Base-by-base conservation (phyloP, 495 filamentous ascomycete genomes). In the Glonium stellatum region DNA sequence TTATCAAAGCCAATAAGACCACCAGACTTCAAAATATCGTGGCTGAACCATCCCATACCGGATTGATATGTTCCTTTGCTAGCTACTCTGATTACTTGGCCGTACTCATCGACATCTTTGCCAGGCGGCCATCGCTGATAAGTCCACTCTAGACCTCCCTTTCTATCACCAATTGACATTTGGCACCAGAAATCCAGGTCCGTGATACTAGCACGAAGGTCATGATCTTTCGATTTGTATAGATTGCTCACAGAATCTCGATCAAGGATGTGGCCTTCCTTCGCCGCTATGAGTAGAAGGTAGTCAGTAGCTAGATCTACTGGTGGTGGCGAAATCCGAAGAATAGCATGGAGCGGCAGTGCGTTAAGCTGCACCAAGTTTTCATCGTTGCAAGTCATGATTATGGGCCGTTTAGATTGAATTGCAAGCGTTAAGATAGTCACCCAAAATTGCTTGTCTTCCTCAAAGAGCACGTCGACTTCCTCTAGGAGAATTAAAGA, bases 131-230 rank as follows among this genome's bases (percentile, higher is more conserved):
- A 92, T 41, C 83, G 79, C 54, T 79, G 85, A 72, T 82, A 88
- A 58, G 93, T 86, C 95, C 95, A 99, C 54, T 93, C 89, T 23
- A 96, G 78, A 1, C 92, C 92, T 1, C 88, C 86, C 69, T 88
- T 88, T 13, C 82, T 78, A 66, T 95, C 92, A n/a, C 95, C 95
- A 25, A 97, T 82, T 0, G 83, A 91, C 72, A 97, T 90, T 72
- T 97, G 93, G 67, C 95, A 97, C 90, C 90, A 97, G 71, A 93
- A 95, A 62, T 95, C 84, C 11, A 99, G 77, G 52, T 99, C 90
- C 60, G 81, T 86, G n/a, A 97, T 83, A 0, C 85, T 84, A 27
- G 83, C 88, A 21, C 95, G 83, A 19, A 99, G 76, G 69, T 97
- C 93, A 46, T 78, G 71, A 1, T 77, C 66, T 25, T 85, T 84